These are phyloP conservation scores for Phascolomyces articulosus DNA, from an alignment of 371 early-diverging fungal species.

Conservation along the genomic window DNA sequence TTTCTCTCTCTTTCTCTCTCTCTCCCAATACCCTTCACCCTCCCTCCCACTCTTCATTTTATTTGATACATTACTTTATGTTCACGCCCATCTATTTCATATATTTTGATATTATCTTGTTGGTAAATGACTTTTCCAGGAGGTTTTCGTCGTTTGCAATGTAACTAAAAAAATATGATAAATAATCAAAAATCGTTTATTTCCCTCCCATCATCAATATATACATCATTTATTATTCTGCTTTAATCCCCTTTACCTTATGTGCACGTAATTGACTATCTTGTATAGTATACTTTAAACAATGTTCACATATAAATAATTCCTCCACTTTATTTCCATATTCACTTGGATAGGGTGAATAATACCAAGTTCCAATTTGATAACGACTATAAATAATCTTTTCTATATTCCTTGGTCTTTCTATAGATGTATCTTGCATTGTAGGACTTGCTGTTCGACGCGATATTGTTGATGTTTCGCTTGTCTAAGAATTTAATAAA, in stretches of 20 bases:
- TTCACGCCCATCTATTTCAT: slow-evolving; percentile 90
- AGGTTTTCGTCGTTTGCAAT: slow-evolving; percentile 71
- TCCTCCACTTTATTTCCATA: slow-evolving; percentile 63
- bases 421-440: slow-evolving; percentile 9
- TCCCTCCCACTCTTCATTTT: neutral
- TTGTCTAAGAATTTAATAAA: neutral
- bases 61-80: slow-evolving; percentile 60
- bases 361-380: slow-evolving; percentile 89
- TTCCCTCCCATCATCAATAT: neutral
- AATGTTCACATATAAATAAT: slow-evolving; percentile 91
- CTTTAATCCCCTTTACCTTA: slow-evolving; percentile 41
- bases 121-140: slow-evolving; percentile 92
- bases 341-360: slow-evolving; percentile 93
- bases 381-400: slow-evolving; percentile 68
- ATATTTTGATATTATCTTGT: slow-evolving; percentile 76
- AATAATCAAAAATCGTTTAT: neutral
- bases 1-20: too few species aligned
- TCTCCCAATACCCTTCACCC: too few species aligned
- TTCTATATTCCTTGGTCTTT: slow-evolving; percentile 47
- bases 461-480: neutral
- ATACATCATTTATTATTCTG: neutral
- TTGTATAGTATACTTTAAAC: slow-evolving; percentile 73
- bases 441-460: neutral
- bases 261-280: slow-evolving; percentile 53
- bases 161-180: slow-evolving; percentile 25